A percentile compares a stretch with the other conserved stretches of the same genome.
Evolutionary conservation across 202 grass and related monocot species (phyloP).

Genomic region (Dendrocalamus latiflorus): DNA sequence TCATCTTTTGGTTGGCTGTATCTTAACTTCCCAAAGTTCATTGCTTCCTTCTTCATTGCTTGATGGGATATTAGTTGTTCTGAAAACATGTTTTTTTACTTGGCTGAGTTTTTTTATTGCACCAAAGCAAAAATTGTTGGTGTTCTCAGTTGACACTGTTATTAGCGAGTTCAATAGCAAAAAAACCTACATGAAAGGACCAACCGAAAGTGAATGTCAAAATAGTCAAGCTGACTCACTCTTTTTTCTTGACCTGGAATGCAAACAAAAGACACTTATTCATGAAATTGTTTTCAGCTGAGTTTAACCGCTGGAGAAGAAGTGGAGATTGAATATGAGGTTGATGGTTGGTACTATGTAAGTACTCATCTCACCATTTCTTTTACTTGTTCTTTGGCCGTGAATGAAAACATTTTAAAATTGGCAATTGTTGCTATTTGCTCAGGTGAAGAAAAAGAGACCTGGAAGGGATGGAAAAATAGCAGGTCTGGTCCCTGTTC

Average conservation of each 20-base stretch:
- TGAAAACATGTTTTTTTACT: not conserved
- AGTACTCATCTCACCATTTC: constrained; percentile 30
- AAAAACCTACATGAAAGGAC: no score
- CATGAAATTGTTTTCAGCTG: constrained; percentile 51
- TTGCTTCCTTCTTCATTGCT: constrained; percentile 10
- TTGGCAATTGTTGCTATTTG: not conserved
- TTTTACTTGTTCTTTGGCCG: not conserved
- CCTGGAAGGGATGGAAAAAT: constrained; percentile 92
- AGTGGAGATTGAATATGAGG: constrained; percentile 96
- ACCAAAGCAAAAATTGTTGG: not conserved
- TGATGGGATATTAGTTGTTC: constrained; percentile 18
- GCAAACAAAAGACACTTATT: constrained; percentile 1
- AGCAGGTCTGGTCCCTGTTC: constrained; percentile 87
- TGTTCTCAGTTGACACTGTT: not conserved
- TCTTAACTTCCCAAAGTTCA: not conserved
- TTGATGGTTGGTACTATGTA: constrained; percentile 99
- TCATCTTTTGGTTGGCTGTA: not conserved
- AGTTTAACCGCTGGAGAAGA: constrained; percentile 90
- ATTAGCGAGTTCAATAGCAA: not conserved
- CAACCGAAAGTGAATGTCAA: not conserved
- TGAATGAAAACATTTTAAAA: constrained; percentile 6
- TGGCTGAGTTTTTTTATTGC: not conserved
- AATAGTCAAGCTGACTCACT: not conserved
- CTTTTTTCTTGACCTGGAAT: not conserved
- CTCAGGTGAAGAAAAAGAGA: constrained; percentile 93